Base-by-base conservation (phyloP, 2,329 filamentous ascomycete species). In the Lomentospora prolificans region DNA sequence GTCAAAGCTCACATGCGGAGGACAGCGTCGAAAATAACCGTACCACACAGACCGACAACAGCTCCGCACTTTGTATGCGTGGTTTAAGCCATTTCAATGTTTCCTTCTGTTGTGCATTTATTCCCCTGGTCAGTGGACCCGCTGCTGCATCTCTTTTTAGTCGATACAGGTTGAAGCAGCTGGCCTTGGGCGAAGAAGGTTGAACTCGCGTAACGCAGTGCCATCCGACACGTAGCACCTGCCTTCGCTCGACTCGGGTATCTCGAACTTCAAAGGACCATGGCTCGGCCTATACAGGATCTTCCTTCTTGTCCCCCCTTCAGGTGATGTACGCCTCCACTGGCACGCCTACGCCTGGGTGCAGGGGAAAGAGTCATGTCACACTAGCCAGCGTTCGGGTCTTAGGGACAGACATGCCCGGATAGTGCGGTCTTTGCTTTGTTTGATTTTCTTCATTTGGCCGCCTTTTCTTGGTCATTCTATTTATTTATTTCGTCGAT, bases 221-320 rank as follows among this genome's bases (percentile, higher is more conserved):
- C 44, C 17, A 22, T 48, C 44, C 44, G 44, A 48, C 44, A 48
- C 44, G 44, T 48, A 22, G 44, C 44, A 48, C 44, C 44, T 48
- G 44, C 44, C 22, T 48, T 17, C 36, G 19, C 36, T 41, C 10
- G 36, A 17, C 36, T 8, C 17, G 33, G 33, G 12, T 41, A 41
- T 17, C 12, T 41, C 36, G 14, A 17, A n/a, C n/a, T 17, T n/a
- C 36, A 12, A 17, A 39, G 36, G 36, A 39, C 14, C 36, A 14
- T 19, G 19, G 36, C n/a, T 41, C 36, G n/a, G n/a, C n/a, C n/a
- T n/a, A n/a, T n/a, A n/a, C n/a, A n/a, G n/a, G n/a, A n/a, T n/a
- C n/a, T n/a, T n/a, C n/a, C n/a, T n/a, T 41, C n/a, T 17, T 41
- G n/a, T 17, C 36, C 36, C 4, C 19, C 14, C 36, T 17, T 41